phyloP scores from a whole-genome alignment of 441 rosid genomes.

The Adansonia madagascariensis region DNA sequence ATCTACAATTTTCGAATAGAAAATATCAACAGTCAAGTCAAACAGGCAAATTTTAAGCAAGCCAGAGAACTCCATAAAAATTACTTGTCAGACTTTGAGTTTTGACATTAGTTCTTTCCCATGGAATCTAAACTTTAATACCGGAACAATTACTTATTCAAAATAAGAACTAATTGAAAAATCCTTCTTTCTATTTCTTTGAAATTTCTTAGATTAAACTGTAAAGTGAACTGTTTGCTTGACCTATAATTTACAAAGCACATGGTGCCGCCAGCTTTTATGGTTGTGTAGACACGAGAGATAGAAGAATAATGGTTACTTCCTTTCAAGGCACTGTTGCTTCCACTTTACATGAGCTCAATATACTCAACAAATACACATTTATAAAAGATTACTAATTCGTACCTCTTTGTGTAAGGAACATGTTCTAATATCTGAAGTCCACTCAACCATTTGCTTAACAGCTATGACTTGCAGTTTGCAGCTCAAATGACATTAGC shows the following conservation, averaged over 20 bases:
- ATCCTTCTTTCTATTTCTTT: background rate
- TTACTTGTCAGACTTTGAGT: background rate
- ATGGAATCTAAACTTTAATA: background rate
- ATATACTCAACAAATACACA: constrained; percentile 11
- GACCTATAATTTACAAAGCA: constrained; percentile 35
- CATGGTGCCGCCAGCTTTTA: constrained; percentile 38
- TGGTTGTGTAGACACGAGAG: constrained; percentile 19
- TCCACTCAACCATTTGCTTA: constrained; percentile 32
- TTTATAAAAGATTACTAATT: background rate
- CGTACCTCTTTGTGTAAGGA: constrained; percentile 23
- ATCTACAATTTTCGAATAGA: background rate
- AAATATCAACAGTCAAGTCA: constrained; percentile 6
- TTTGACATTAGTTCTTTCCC: background rate
- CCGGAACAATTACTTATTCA: background rate
- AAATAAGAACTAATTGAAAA: background rate
- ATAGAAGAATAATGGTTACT: constrained; percentile 23
- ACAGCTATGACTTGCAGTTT: background rate
- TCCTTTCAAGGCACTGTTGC: constrained; percentile 39
- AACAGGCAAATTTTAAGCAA: background rate
- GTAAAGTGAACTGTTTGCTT: constrained; percentile 25
- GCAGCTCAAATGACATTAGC: background rate
- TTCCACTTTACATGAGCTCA: constrained; percentile 29
- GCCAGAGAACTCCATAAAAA: background rate
- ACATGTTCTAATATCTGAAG: constrained; percentile 6
- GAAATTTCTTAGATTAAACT: background rate